Evolutionary conservation across 208 protist genomes (phyloP).

Genomic region (Vickermania ingenoplastis): DNA sequence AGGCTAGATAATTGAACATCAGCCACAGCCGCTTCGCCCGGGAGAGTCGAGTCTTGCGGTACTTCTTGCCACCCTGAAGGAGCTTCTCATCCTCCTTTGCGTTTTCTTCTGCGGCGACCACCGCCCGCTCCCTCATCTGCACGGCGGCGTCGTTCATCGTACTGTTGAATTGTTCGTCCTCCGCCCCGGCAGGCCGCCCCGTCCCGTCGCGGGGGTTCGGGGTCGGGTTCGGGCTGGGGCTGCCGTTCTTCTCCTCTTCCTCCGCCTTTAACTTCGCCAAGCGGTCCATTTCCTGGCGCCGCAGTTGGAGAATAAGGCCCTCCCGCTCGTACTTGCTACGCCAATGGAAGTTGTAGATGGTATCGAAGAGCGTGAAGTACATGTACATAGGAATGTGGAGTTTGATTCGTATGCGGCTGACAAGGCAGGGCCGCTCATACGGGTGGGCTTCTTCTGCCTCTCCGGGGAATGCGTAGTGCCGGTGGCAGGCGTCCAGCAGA

Average conservation of each 20-base stretch:
- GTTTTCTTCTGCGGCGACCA: background rate
- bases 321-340: background rate
- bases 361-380: slow-evolving; percentile 20
- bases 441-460: slow-evolving; percentile 5
- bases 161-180: background rate
- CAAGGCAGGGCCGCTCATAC: slow-evolving; percentile 6
- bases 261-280: background rate
- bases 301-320: background rate
- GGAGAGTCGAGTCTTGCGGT: slow-evolving; percentile 8
- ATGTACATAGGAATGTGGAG: slow-evolving; percentile 6
- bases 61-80: background rate
- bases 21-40: background rate
- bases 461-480: slow-evolving; percentile 16
- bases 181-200: too few species aligned
- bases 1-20: slow-evolving; percentile 23
- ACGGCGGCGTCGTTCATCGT: background rate
- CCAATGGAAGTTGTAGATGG: slow-evolving; percentile 22
- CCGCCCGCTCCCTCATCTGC: background rate
- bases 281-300: background rate
- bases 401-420: slow-evolving; percentile 9
- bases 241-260: background rate
- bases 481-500: slow-evolving; percentile 17
- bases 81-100: background rate
- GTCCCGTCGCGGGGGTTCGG: too few species aligned
- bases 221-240: background rate